Conservation (phyloP, 1,284 basidiomycete genomes). For the Omphalotus olearius region DNA sequence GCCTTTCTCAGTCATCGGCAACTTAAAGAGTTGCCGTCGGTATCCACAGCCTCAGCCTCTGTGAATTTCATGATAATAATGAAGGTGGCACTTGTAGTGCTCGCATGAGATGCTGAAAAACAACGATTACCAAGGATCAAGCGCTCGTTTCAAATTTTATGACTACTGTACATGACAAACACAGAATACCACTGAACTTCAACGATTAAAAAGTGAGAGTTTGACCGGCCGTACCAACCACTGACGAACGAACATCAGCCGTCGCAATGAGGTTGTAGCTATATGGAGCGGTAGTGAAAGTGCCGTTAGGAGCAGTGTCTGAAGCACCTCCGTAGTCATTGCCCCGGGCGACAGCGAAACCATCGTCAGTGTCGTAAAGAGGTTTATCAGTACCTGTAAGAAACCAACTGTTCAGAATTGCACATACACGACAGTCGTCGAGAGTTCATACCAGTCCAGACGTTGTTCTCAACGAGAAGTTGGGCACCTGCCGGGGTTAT, state of each 20-base stretch:
- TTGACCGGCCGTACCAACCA: conserved; percentile 31
- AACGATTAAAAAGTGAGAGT: conserved; percentile 31
- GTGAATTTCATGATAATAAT: too few relatives aligned
- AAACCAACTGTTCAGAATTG: not conserved
- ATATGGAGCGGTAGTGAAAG: conserved; percentile 34
- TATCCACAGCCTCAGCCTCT: too few relatives aligned
- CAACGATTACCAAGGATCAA: too few relatives aligned
- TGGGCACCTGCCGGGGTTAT: conserved; percentile 25
- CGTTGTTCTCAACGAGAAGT: conserved; percentile 44
- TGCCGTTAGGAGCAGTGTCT: conserved; percentile 32
- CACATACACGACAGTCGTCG: not conserved
- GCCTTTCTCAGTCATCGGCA: too few relatives aligned
- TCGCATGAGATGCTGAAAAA: too few relatives aligned
- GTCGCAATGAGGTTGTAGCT: conserved; percentile 28
- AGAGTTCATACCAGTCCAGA: conserved; percentile 29
- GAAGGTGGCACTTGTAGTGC: too few relatives aligned
- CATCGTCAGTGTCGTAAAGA: conserved; percentile 37
- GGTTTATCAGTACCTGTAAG: conserved; percentile 29
- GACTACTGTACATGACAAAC: too few relatives aligned
- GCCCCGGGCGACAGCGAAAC: conserved; percentile 35
- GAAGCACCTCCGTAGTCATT: conserved; percentile 29
- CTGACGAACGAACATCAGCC: conserved; percentile 26
- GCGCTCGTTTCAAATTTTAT: too few relatives aligned
- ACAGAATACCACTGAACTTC: too few relatives aligned
- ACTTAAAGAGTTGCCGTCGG: too few relatives aligned